Conservation (phyloP, 495 filamentous ascomycete species). For the Apodospora peruviana region DNA sequence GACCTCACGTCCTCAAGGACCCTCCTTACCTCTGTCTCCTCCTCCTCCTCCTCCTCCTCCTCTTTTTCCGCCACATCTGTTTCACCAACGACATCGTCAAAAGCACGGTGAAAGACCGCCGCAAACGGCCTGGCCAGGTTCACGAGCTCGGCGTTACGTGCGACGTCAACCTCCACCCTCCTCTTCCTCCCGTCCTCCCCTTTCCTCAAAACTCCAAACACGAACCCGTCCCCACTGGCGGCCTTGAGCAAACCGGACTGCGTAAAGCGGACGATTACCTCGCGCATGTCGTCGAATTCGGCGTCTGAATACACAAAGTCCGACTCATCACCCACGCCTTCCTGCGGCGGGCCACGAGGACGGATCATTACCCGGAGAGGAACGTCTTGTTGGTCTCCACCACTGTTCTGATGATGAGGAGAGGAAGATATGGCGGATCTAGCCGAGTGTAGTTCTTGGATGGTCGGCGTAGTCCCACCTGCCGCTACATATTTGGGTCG, state of each 20-base stretch:
- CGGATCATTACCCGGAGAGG: constrained; percentile 39
- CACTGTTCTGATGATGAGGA: not conserved
- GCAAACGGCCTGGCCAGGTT: constrained; percentile 17
- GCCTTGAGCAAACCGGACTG: constrained; percentile 16
- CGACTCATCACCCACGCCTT: not conserved
- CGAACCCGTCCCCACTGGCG: constrained; percentile 37
- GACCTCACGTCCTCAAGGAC: constrained; percentile 19
- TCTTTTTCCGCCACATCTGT: not conserved
- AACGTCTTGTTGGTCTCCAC: constrained; percentile 7
- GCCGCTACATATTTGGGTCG: constrained; percentile 6
- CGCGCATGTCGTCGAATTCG: constrained; percentile 28
- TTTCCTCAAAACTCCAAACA: constrained; percentile 33
- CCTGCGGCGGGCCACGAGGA: constrained; percentile 26
- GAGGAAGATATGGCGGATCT: constrained; percentile 4
- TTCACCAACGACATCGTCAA: constrained; percentile 29
- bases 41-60: not conserved
- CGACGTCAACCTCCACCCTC: constrained; percentile 21
- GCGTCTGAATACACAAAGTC: constrained; percentile 37
- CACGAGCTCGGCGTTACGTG: constrained; percentile 19
- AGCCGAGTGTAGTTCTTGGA: constrained; percentile 15
- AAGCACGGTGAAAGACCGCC: constrained; percentile 37
- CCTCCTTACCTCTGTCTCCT: constrained; percentile 7
- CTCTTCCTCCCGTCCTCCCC: not conserved
- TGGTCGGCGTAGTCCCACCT: constrained; percentile 34
- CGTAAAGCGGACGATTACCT: constrained; percentile 22